Evolutionary conservation across 192 early-diverging fungal species (phyloP).

Genomic region (Coemansia reversa): DNA sequence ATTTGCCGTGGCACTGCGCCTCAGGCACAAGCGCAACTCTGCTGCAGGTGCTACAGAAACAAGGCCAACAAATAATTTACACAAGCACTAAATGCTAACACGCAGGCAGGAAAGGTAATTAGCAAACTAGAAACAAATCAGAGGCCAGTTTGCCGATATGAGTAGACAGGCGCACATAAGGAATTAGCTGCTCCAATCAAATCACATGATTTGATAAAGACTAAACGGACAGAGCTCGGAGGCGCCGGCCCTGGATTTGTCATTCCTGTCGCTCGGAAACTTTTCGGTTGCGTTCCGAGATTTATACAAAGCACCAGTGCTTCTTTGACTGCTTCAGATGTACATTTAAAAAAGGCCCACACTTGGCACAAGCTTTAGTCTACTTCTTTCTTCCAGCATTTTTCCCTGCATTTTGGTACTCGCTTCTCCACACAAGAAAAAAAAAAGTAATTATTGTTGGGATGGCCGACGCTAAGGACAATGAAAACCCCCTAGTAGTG

Average conservation of each 20-base stretch:
- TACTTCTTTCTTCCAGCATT: neutral
- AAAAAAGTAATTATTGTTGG: neutral
- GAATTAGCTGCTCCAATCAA: neutral
- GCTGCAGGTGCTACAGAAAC: neutral
- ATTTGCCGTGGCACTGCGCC: slow-evolving; percentile 12
- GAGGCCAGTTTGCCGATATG: neutral
- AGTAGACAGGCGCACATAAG: too few relatives aligned
- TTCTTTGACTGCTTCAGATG: neutral
- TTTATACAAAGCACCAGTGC: neutral
- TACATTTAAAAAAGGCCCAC: neutral
- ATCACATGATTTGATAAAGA: neutral
- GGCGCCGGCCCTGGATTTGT: neutral
- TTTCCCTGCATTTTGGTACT: neutral
- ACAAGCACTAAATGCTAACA: neutral
- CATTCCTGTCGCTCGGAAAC: neutral
- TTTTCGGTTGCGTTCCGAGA: neutral
- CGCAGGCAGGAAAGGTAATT: neutral
- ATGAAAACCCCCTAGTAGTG: neutral
- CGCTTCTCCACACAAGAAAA: neutral
- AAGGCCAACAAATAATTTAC: neutral
- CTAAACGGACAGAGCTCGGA: neutral
- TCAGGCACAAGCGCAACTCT: neutral
- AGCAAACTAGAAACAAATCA: neutral
- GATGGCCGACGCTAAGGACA: neutral
- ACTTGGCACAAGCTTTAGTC: neutral